phyloP scores from a whole-genome alignment of 2,329 filamentous ascomycete genomes.

The Penicillium brevicompactum region DNA sequence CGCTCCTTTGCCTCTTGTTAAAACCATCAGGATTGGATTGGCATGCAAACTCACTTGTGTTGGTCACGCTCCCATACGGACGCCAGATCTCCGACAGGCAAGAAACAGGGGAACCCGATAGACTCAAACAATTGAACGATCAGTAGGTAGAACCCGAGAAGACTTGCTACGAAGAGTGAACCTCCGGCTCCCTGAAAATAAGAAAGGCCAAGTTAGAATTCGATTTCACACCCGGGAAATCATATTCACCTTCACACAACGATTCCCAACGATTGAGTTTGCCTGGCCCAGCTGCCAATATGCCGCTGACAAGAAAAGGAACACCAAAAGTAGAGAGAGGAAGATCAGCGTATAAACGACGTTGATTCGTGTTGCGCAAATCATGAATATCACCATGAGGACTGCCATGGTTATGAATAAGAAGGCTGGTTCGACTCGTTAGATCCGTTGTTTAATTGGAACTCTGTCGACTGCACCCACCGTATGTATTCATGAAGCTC shows the following conservation, averaged over 20 bases:
- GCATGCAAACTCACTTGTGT: conserved; percentile 4
- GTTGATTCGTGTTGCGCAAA: conserved; percentile 73
- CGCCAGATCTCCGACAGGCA: conserved; percentile 46
- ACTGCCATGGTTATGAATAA: conserved; percentile 68
- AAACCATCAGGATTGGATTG: background rate
- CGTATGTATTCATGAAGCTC: conserved; percentile 28
- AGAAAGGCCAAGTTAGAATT: background rate
- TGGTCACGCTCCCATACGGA: conserved; percentile 12
- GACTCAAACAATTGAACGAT: conserved; percentile 56
- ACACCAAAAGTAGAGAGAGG: conserved; percentile 60
- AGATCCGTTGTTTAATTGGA: background rate
- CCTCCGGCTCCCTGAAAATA: conserved; percentile 47
- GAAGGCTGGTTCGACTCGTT: conserved; percentile 44
- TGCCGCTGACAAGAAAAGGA: conserved; percentile 61
- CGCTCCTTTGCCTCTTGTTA: background rate
- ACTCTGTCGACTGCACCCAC: background rate
- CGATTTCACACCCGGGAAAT: background rate
- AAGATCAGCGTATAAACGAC: conserved; percentile 72
- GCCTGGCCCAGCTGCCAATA: conserved; percentile 60
- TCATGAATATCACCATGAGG: conserved; percentile 67
- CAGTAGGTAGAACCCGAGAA: conserved; percentile 58
- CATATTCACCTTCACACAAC: conserved; percentile 28
- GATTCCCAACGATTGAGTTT: conserved; percentile 31
- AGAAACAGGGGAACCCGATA: conserved; percentile 55
- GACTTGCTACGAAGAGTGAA: conserved; percentile 50